A percentile compares a stretch with the other conserved stretches of the same genome.
Evolutionary conservation across 129 eudicot species (phyloP).

Genomic region (Tanacetum coccineum): DNA sequence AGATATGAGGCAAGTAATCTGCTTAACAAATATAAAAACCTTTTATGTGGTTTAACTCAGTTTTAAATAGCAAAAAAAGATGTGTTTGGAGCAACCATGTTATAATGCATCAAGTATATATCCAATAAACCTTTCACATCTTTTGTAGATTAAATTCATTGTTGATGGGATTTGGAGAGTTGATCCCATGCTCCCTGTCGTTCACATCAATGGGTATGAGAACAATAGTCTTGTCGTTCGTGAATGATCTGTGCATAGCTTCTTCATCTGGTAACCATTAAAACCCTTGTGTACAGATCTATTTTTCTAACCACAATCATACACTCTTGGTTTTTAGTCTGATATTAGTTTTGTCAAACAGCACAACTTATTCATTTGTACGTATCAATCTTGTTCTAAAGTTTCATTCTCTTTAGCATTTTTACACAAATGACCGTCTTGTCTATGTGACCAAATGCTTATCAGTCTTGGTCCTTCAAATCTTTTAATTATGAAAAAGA

Average conservation of each 20-base stretch:
- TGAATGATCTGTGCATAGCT: slow-evolving; percentile 11
- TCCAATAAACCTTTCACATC: not conserved
- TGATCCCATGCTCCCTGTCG: slow-evolving; percentile 77
- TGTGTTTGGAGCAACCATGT: too few relatives aligned
- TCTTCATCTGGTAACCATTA: not conserved
- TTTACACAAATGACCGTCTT: too few relatives aligned
- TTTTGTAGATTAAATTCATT: slow-evolving; percentile 76
- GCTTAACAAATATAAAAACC: not conserved
- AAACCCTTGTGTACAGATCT: slow-evolving; percentile 18
- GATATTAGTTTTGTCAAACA: slow-evolving; percentile 6
- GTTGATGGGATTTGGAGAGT: slow-evolving; percentile 81
- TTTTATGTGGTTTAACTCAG: too few relatives aligned
- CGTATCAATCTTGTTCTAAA: too few relatives aligned
- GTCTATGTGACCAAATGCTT: too few relatives aligned
- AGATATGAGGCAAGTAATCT: slow-evolving; percentile 59
- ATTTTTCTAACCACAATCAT: slow-evolving; percentile 24
- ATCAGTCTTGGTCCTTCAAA: too few relatives aligned
- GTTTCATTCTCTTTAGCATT: too few relatives aligned
- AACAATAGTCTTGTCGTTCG: slow-evolving; percentile 58
- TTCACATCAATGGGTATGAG: slow-evolving; percentile 50
- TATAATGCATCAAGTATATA: too few relatives aligned
- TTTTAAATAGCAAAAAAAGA: too few relatives aligned
- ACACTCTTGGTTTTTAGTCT: slow-evolving; percentile 8
- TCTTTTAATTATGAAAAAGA: too few relatives aligned
- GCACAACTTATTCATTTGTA: not conserved